These are phyloP conservation scores for Rhodotorula kratochvilovae DNA, from an alignment of 768 basidiomycete species.

Conservation along the genomic window DNA sequence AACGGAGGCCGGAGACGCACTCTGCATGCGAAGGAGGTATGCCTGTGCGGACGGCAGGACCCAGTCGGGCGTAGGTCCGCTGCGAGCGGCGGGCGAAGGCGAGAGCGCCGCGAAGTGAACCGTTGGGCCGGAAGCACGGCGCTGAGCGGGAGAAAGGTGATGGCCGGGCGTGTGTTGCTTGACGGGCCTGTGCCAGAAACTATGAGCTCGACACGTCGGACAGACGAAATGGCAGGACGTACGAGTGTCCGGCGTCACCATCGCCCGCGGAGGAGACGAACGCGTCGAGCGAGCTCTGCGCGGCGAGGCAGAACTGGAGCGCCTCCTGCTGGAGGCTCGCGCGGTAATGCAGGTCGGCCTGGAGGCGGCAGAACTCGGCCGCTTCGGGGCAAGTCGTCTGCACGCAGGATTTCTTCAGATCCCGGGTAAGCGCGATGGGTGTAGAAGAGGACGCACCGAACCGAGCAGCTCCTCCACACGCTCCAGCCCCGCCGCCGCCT, in stretches of 20 bases:
- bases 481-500: slow-evolving; percentile 58
- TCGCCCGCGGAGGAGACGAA: slow-evolving; percentile 18
- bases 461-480: slow-evolving; percentile 54
- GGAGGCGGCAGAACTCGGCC: slow-evolving; percentile 11
- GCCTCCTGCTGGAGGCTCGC: slow-evolving; percentile 5
- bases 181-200: background rate
- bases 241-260: slow-evolving; percentile 10
- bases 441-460: slow-evolving; percentile 45
- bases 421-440: slow-evolving; percentile 51
- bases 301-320: slow-evolving; percentile 5
- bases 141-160: background rate
- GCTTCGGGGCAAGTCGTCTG: slow-evolving; percentile 53
- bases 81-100: background rate
- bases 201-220: background rate
- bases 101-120: slow-evolving; percentile 4
- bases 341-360: slow-evolving; percentile 29
- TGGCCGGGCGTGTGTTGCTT: slow-evolving; percentile 12
- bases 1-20: slow-evolving; percentile 54
- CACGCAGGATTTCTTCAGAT: slow-evolving; percentile 47
- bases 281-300: slow-evolving; percentile 27
- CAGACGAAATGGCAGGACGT: background rate
- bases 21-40: slow-evolving; percentile 29
- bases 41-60: slow-evolving; percentile 17
- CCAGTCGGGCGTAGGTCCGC: background rate
- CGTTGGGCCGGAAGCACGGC: background rate